Evolutionary conservation across 164 flowering plant species (phyloP), one percentile per base, ranked within the genome.

Genomic region (Magnolia officinalis): DNA sequence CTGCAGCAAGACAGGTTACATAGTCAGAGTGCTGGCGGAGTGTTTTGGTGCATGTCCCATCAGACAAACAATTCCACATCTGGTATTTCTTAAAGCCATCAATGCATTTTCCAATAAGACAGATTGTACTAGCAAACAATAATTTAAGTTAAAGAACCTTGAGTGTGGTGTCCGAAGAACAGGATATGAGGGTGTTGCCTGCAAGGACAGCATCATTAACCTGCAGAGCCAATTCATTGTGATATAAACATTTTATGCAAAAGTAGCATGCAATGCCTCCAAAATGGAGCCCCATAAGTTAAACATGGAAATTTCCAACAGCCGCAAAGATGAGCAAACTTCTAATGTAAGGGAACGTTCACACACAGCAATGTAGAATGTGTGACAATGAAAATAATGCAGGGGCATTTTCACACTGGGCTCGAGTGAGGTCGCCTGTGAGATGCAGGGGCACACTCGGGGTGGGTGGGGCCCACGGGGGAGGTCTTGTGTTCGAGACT

Each of bases 141-240:
- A 72, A 9, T 0, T 13, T 16, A 45, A 77, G 23, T 10, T 67
- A 11, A 45, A 13, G n/a, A 85, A 95, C 99, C 99, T 96, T 96
- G 75, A 94, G 82, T 16, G 99, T 91, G 37, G 96, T 84, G 78
- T 94, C 98, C 71, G 99, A 96, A 72, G 99, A 96, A 81, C 99
- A 96, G 7, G 99, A 96, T 51, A 96, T 91, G 50, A 96, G 92
- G 4, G 94, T 91, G 68, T 90, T 89, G 70, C 98, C 95, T 61
- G 84, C 84, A 86, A 96, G 85, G 66, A 94, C 90, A 37, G 85
- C 93, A 85, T 94, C 99, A 87, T 96, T 96, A 63, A 96, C 99
- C 99, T 96, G 89, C 81, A 85, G 50, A 81, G 74, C 45, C 67
- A 82, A 74, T 72, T 45, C n/a, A n/a, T 21, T 7, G 21, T n/a